Evolutionary conservation across 805 yeast species (phyloP).

Genomic region (Isabelozyma heimii): DNA sequence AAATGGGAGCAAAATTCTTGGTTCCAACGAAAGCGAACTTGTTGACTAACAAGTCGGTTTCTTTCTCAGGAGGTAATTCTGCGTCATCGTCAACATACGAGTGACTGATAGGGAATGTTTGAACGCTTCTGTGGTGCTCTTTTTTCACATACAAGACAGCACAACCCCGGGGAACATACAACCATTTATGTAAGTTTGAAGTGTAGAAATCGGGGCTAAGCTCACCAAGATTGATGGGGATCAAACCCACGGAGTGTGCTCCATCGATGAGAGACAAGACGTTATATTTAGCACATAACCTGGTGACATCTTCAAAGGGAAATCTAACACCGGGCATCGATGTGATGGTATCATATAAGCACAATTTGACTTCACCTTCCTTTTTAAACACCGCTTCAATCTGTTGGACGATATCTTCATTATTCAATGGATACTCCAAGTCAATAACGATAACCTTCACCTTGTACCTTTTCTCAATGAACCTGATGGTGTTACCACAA

Average conservation of each 20-base stretch:
- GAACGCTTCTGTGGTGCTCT: conserved; percentile 47
- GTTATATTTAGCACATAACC: conserved; percentile 42
- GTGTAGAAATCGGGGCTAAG: conserved; percentile 59
- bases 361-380: conserved; percentile 32
- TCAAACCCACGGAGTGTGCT: conserved; percentile 65
- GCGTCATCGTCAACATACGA: conserved; percentile 35
- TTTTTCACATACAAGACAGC: conserved; percentile 58
- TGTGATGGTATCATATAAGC: conserved; percentile 55
- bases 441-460: conserved; percentile 32
- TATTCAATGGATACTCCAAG: conserved; percentile 43
- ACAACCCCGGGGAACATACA: conserved; percentile 53
- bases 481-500: conserved; percentile 50
- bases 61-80: conserved; percentile 15
- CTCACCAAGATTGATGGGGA: conserved; percentile 39
- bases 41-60: conserved; percentile 30
- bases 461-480: conserved; percentile 29
- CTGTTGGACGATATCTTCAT: conserved; percentile 25
- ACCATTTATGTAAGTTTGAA: conserved; percentile 72
- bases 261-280: conserved; percentile 65
- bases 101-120: conserved; percentile 59
- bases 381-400: conserved; percentile 19
- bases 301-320: conserved; percentile 52
- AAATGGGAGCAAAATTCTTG: conserved; percentile 40
- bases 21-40: conserved; percentile 55
- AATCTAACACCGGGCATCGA: conserved; percentile 63